Evolutionary conservation across 148 eudicot species (phyloP).

Genomic region (Chenopodium berlandieri): DNA sequence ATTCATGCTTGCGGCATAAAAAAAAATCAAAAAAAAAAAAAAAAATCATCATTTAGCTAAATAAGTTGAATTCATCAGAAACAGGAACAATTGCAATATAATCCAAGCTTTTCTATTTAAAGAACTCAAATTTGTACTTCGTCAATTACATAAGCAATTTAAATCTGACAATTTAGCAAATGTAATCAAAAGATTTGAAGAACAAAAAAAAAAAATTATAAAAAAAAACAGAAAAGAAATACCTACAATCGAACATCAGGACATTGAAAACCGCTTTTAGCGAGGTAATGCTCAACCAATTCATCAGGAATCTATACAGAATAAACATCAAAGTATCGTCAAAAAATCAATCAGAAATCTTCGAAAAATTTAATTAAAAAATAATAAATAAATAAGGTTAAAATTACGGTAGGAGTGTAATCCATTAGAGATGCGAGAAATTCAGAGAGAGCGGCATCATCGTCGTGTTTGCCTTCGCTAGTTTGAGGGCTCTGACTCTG

Average conservation of each 20-base stretch:
- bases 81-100: too few species aligned
- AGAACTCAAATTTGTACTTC: too few species aligned
- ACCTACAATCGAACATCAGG: conserved; percentile 87
- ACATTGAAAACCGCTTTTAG: conserved; percentile 82
- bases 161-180: too few species aligned
- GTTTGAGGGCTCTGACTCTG: conserved; percentile 37
- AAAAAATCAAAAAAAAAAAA: too few species aligned
- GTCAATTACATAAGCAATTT: too few species aligned
- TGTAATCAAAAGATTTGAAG: too few species aligned
- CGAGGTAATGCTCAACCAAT: conserved; percentile 90
- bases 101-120: too few species aligned
- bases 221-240: background rate
- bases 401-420: conserved; percentile 68
- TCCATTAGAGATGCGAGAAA: conserved; percentile 84
- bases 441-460: conserved; percentile 67
- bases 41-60: too few species aligned
- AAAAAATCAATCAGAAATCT: background rate
- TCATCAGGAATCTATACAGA: conserved; percentile 75
- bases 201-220: too few species aligned
- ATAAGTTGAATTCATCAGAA: too few species aligned
- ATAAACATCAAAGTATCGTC: background rate
- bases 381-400: background rate
- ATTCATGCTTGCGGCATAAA: too few species aligned
- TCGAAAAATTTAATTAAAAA: background rate
- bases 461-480: conserved; percentile 56